phyloP scores from a whole-genome alignment of 306 rosid species.

The Lotus japonicus region DNA sequence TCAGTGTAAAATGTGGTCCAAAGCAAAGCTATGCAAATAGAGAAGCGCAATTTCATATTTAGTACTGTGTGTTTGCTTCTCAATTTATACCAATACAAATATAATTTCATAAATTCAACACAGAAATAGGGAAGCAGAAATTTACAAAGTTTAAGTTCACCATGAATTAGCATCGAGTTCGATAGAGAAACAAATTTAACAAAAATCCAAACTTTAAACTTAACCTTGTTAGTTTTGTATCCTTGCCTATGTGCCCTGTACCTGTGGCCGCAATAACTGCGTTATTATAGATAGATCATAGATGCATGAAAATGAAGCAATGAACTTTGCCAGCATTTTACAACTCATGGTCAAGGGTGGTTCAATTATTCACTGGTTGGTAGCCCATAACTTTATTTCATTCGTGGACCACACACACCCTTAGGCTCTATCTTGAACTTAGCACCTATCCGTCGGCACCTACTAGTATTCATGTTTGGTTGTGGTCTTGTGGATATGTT shows the following conservation, averaged over 20 bases:
- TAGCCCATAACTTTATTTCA: conserved; percentile 23
- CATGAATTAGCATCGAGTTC: too few species aligned
- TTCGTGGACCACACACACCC: conserved; percentile 27
- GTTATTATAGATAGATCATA: not conserved
- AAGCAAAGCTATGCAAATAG: not conserved
- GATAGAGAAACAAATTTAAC: too few species aligned
- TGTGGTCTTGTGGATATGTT: too few species aligned
- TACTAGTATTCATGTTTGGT: not conserved
- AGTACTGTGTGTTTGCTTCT: too few species aligned
- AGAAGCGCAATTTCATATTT: too few species aligned
- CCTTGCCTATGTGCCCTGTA: conserved; percentile 10
- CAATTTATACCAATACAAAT: too few species aligned
- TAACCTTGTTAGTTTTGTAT: not conserved
- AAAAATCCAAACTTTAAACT: too few species aligned
- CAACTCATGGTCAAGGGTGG: conserved; percentile 16
- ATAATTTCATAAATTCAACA: too few species aligned
- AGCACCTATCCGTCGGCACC: not conserved
- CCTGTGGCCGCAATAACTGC: not conserved
- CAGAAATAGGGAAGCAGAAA: too few species aligned
- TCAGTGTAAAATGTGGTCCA: conserved; percentile 24
- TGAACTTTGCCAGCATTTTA: not conserved
- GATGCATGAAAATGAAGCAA: not conserved
- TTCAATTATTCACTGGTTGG: conserved; percentile 11
- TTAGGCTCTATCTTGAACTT: not conserved
- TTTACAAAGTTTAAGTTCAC: too few species aligned